phyloP scores from a whole-genome alignment of 2,329 filamentous ascomycete genomes.

The Colletotrichum paranaense region DNA sequence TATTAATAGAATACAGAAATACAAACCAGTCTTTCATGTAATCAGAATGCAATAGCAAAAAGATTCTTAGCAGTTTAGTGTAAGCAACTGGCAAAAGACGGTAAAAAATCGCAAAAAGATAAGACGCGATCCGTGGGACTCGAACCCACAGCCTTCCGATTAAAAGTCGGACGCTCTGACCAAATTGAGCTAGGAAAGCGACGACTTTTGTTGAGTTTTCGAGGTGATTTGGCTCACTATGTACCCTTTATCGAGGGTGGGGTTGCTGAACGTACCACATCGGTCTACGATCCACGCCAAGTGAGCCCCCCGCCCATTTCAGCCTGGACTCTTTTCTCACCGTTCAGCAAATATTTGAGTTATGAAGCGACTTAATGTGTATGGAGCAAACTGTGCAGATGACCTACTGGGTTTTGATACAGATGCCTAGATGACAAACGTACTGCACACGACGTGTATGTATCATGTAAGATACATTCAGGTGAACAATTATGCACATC shows the following conservation, averaged over 20 bases:
- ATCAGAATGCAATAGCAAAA: background rate
- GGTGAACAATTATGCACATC: background rate
- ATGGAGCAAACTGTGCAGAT: background rate
- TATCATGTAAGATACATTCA: background rate
- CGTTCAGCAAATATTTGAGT: too few relatives aligned
- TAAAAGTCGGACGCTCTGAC: slow-evolving; percentile 37
- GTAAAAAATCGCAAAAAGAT: background rate
- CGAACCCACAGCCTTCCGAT: slow-evolving; percentile 37
- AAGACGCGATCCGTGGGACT: slow-evolving; percentile 30
- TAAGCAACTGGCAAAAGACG: background rate
- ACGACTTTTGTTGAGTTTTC: background rate
- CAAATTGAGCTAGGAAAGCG: slow-evolving; percentile 35
- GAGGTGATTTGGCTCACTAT: accelerated
- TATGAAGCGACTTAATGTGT: background rate
- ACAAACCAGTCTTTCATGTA: too few relatives aligned
- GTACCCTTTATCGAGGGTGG: accelerated
- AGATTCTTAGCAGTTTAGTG: background rate
- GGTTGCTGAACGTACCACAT: background rate
- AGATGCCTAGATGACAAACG: background rate
- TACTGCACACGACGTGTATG: background rate
- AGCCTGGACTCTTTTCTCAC: background rate
- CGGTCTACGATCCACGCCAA: background rate
- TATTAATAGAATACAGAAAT: too few relatives aligned
- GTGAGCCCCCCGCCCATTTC: background rate
- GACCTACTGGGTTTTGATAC: background rate